These are phyloP conservation scores for Plasmodium yoelii DNA, from an alignment of 169 alveolate genomes.

Conservation along the genomic window DNA sequence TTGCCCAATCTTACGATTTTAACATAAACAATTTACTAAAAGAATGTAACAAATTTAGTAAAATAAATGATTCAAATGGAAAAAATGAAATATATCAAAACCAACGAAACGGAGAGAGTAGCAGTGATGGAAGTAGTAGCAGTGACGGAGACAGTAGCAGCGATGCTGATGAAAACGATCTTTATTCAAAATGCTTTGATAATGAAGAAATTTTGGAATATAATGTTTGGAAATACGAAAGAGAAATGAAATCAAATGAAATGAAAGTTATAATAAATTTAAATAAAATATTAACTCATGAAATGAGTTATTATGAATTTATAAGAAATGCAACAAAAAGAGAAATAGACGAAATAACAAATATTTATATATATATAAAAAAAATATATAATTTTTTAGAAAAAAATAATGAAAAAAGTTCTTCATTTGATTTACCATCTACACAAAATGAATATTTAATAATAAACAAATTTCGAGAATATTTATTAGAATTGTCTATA, in stretches of 20 bases:
- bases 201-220: too few species aligned
- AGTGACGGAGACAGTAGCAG: neutral
- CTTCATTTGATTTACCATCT: neutral
- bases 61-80: too few species aligned
- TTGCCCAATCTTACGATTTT: neutral
- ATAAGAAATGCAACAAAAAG: neutral
- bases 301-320: slow-evolving; percentile 18
- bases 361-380: slow-evolving; percentile 29
- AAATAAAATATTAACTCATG: slow-evolving; percentile 29
- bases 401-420: neutral
- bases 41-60: neutral
- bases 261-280: slow-evolving; percentile 27
- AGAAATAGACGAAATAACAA: slow-evolving; percentile 1
- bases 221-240: neutral
- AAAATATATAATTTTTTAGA: slow-evolving; percentile 24
- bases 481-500: neutral
- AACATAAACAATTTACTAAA: neutral
- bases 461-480: neutral
- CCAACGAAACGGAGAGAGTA: neutral
- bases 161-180: neutral
- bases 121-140: neutral
- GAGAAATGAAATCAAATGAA: slow-evolving; percentile 12
- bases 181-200: too few species aligned
- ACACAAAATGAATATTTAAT: slow-evolving; percentile 11
- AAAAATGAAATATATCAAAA: too few species aligned